Evolutionary conservation across 1,139 yeast genomes (phyloP).

Genomic region (Zygoascus sp.): DNA sequence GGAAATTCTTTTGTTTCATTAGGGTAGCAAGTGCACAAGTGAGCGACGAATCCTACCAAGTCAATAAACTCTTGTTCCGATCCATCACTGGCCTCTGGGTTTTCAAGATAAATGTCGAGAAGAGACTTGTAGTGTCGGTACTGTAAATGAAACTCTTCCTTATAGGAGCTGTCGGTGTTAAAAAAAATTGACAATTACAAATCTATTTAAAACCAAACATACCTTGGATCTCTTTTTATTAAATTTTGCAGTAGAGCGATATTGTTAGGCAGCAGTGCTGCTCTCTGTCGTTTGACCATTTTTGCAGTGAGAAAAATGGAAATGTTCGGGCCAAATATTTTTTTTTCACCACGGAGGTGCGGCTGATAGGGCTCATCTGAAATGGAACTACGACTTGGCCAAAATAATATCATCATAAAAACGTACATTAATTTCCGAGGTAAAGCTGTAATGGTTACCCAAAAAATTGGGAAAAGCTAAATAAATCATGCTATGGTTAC

Average conservation of each 20-base stretch:
- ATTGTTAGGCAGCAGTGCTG: slow-evolving; percentile 87
- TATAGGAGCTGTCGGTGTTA: slow-evolving; percentile 49
- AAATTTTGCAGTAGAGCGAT: slow-evolving; percentile 86
- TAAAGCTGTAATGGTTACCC: too few species aligned
- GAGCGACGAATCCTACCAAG: slow-evolving; percentile 83
- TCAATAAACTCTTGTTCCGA: slow-evolving; percentile 75
- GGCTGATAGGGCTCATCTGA: too few species aligned
- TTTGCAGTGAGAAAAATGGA: slow-evolving; percentile 12
- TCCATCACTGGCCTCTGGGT: slow-evolving; percentile 47
- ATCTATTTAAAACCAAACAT: background rate
- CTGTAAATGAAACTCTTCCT: slow-evolving; percentile 89
- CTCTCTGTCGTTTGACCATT: slow-evolving; percentile 87
- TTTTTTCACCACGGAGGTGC: background rate
- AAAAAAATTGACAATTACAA: background rate
- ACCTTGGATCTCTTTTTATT: slow-evolving; percentile 81
- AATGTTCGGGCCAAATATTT: background rate
- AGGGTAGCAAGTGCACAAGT: slow-evolving; percentile 86
- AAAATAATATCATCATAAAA: too few species aligned
- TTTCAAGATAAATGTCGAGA: slow-evolving; percentile 74
- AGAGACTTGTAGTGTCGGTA: slow-evolving; percentile 87
- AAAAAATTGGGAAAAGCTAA: too few species aligned
- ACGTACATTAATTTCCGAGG: too few species aligned
- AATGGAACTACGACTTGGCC: too few species aligned
- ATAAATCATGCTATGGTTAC: too few species aligned
- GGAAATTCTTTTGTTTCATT: slow-evolving; percentile 84